phyloP scores from a whole-genome alignment of 2,329 filamentous ascomycete species.

The Cordyceps tenuipes region DNA sequence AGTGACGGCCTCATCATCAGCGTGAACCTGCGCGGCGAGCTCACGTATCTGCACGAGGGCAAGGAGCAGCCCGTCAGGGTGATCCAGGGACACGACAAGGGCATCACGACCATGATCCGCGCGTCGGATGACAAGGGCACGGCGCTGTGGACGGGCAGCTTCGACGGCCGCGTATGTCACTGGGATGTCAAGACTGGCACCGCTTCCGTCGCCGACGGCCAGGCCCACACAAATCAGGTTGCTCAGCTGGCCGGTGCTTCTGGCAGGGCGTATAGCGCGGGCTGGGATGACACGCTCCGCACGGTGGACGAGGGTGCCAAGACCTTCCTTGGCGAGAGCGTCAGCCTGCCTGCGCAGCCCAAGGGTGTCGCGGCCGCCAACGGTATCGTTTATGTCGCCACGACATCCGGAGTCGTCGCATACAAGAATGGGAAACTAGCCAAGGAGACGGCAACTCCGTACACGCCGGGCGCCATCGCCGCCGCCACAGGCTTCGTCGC shows the following conservation, averaged over 20 bases:
- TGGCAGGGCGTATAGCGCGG: conserved; percentile 71
- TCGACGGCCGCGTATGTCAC: conserved; percentile 75
- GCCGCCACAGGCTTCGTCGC: conserved; percentile 61
- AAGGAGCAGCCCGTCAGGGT: conserved; percentile 59
- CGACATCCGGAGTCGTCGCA: conserved; percentile 41
- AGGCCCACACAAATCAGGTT: conserved; percentile 78
- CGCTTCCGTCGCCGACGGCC: conserved; percentile 66
- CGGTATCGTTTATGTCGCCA: conserved; percentile 48
- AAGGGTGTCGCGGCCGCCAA: conserved; percentile 58
- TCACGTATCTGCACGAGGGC: conserved; percentile 78
- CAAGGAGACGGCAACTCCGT: conserved; percentile 50
- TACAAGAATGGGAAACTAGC: conserved; percentile 54
- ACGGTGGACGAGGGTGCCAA: conserved; percentile 66
- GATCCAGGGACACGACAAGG: conserved; percentile 85
- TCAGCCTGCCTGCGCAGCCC: conserved; percentile 70
- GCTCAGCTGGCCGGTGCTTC: conserved; percentile 58
- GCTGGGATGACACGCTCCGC: conserved; percentile 88
- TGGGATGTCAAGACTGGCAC: conserved; percentile 71
- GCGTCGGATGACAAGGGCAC: conserved; percentile 43
- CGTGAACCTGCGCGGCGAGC: conserved; percentile 76
- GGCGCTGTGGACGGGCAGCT: conserved; percentile 81
- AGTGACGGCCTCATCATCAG: conserved; percentile 85
- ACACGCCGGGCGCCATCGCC: conserved; percentile 62
- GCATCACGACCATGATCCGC: conserved; percentile 62
- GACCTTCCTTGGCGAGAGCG: conserved; percentile 62